Evolutionary conservation across 345 rosid species (phyloP), one percentile per base, ranked within the genome.

Genomic region (Trapa bicornis): DNA sequence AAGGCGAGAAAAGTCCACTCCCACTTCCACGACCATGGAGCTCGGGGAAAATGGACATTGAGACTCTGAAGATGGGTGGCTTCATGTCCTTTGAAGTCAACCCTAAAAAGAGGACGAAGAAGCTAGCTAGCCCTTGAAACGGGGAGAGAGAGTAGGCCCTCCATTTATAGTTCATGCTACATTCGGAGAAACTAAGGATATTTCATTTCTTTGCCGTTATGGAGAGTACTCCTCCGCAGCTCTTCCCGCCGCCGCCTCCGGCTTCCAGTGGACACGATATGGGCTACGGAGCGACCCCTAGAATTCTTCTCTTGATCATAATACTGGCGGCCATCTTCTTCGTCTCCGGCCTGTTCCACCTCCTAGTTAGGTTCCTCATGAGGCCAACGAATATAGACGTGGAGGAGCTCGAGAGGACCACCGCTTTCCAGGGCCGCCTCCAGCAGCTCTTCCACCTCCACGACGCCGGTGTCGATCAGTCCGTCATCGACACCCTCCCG

Each of bases 361-460:
- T 94, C 16, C 68, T 94, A 10, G 83, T 89, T 35, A 81, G 97
- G 77, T 83, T 86, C 72, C 86, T 94, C 14, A 68, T 83, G 73
- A 86, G 93, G 75, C 89, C 95, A 29, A 67, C 79, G 1, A 77
- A 9, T 66, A 83, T 96, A 73, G 89, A 86, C 58, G 78, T 85
- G 39, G 96, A 89, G 41, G 97, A 91, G 42, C 67, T 72, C 11
- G 83, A 78, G 61, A 77, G 74, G 68, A 92, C 82, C 47, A 91
- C 97, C 65, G 93, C 90, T 67, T 87, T 94, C 74, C 96, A 94
- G 77, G 99, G 99, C 52, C 99, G 87, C 75, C 80, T 94, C 72
- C 99, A 89, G 73, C 99, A 94, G 71, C 90, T 94, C 13, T 94
- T 94, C 70, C 93, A 91, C 57, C 91, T 94, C 54, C 99, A 94